These are phyloP conservation scores for Pseudogymnoascus sp. DNA, from an alignment of 2,329 filamentous ascomycete species.

Conservation along the genomic window DNA sequence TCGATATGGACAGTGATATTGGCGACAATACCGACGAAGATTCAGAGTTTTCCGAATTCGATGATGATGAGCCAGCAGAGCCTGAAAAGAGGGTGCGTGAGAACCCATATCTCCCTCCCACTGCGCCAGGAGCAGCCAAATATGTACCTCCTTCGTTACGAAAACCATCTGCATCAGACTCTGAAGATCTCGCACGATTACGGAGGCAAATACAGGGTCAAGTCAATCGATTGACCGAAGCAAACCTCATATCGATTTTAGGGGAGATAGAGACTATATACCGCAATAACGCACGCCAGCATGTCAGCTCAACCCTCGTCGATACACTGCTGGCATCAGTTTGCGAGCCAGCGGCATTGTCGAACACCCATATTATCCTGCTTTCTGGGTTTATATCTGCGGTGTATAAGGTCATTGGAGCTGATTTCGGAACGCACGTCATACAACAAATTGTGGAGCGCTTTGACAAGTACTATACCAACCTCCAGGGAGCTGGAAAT, in stretches of 20 bases:
- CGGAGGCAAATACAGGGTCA: conserved; percentile 78
- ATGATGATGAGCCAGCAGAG: conserved; percentile 24
- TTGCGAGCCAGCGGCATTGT: conserved; percentile 66
- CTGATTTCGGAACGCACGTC: conserved; percentile 82
- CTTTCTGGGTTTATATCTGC: conserved; percentile 85
- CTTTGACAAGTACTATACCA: conserved; percentile 60
- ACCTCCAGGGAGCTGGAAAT: conserved; percentile 29
- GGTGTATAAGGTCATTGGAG: conserved; percentile 77
- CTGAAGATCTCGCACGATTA: conserved; percentile 60
- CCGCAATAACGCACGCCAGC: conserved; percentile 72
- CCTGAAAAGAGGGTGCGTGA: conserved; percentile 51
- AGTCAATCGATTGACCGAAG: conserved; percentile 86
- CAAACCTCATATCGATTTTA: conserved; percentile 79
- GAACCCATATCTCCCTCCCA: conserved; percentile 82
- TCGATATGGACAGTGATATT: conserved; percentile 30
- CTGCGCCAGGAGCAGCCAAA: conserved; percentile 49
- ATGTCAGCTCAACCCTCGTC: conserved; percentile 74
- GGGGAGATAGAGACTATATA: conserved; percentile 78
- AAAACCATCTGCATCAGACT: conserved; percentile 52
- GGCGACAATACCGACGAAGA: conserved; percentile 22
- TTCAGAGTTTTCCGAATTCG: conserved; percentile 25
- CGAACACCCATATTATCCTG: conserved; percentile 85
- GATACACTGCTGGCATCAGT: conserved; percentile 73
- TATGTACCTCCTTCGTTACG: conserved; percentile 86
- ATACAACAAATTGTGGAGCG: conserved; percentile 69